Conservation (phyloP, 768 basidiomycete species). For the Psilocybe cubensis region DNA sequence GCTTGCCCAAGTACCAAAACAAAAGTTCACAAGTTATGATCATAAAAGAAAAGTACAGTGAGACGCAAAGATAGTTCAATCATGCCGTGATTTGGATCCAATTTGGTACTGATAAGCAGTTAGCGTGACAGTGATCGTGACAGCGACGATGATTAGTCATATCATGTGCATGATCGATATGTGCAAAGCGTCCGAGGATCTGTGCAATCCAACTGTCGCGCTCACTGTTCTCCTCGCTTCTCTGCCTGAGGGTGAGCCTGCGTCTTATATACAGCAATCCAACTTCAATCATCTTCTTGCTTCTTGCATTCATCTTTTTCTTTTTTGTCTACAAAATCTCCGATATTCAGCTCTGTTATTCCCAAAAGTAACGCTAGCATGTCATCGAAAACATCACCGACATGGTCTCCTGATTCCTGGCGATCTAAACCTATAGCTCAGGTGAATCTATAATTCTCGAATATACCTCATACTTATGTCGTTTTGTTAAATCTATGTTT, state of each 20-base stretch:
- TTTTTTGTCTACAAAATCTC: not conserved
- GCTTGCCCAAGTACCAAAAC: no score
- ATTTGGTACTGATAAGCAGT: no score
- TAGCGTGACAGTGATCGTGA: no score
- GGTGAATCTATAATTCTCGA: slow-evolving; percentile 36
- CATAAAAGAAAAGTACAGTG: no score
- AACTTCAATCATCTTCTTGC: not conserved
- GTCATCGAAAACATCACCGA: slow-evolving; percentile 10
- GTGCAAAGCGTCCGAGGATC: not conserved
- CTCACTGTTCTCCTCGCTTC: not conserved
- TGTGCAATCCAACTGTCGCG: not conserved
- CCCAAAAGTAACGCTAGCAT: not conserved
- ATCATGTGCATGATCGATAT: not conserved
- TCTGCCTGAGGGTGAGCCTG: not conserved
- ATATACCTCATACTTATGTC: not conserved
- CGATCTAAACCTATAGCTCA: slow-evolving; percentile 76
- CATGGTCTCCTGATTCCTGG: slow-evolving; percentile 85
- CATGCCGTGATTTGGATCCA: no score
- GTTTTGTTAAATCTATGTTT: not conserved
- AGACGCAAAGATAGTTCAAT: no score
- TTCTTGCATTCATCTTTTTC: not conserved
- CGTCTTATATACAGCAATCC: not conserved
- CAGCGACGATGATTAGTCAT: not conserved
- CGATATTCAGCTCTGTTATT: not conserved
- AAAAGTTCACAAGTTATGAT: no score